Percentiles rank a stretch among this genome's conserved stretches.
phyloP scores from a whole-genome alignment of 2,329 filamentous ascomycete genomes.

The Pseudogymnoascus sp. region DNA sequence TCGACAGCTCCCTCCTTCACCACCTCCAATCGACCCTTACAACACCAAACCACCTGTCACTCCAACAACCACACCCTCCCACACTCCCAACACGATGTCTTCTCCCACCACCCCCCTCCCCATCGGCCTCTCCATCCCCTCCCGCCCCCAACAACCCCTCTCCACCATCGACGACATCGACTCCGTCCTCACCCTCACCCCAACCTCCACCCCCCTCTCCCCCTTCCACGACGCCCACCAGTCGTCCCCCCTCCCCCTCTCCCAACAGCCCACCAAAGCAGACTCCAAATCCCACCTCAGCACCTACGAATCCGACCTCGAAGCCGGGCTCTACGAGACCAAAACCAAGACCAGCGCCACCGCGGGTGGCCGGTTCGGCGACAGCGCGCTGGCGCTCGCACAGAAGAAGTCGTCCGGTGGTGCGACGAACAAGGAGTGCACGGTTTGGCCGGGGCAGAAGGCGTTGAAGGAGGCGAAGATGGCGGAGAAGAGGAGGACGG shows the following conservation, averaged over 20 bases:
- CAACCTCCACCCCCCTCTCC: constrained; percentile 14
- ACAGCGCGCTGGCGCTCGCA: not conserved
- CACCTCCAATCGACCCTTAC: not conserved
- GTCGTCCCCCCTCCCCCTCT: constrained; percentile 12
- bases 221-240: constrained; percentile 16
- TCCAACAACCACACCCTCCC: not conserved
- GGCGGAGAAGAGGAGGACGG: constrained; percentile 45
- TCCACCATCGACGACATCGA: not conserved
- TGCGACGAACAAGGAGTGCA: constrained; percentile 34
- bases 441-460: constrained; percentile 51
- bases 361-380: no score
- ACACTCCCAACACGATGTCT: not conserved
- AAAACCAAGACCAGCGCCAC: constrained; percentile 9
- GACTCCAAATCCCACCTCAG: constrained; percentile 17
- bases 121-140: constrained; percentile 3
- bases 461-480: constrained; percentile 53
- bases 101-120: not conserved
- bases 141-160: not conserved
- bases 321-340: constrained; percentile 12
- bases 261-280: constrained; percentile 17
- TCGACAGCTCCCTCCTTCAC: not conserved
- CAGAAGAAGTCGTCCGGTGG: not conserved
- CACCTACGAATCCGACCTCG: constrained; percentile 18
- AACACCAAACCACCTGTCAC: not conserved
- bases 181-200: constrained; percentile 7